Conservation (phyloP, 148 eudicot species). For the Diospyros lotus region DNA sequence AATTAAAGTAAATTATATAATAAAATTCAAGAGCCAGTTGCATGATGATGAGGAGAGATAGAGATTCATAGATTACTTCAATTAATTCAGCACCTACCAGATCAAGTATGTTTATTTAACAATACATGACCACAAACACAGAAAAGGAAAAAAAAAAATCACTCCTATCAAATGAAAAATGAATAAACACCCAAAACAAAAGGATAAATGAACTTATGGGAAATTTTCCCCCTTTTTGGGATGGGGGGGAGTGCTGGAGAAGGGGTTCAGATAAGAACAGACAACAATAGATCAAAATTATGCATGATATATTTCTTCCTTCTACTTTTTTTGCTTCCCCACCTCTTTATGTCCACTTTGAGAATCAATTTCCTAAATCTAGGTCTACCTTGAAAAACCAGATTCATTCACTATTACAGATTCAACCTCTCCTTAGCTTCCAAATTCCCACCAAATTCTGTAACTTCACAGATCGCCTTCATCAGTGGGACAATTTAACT, state of each 20-base stretch:
- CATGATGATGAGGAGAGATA: background rate
- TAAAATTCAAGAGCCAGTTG: background rate
- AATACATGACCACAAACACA: too few species aligned
- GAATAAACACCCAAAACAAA: too few species aligned
- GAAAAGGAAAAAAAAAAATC: too few species aligned
- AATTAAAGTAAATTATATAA: conserved; percentile 3
- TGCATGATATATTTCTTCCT: background rate
- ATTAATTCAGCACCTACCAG: conserved; percentile 5
- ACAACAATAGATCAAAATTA: too few species aligned
- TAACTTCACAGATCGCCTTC: background rate
- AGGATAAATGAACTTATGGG: too few species aligned
- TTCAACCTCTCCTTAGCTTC: background rate
- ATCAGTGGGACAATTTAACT: background rate
- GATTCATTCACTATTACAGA: background rate
- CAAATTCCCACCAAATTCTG: background rate
- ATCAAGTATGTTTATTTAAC: background rate
- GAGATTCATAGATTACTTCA: background rate
- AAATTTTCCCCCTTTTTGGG: too few species aligned
- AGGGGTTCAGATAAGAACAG: too few species aligned
- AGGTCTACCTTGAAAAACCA: background rate
- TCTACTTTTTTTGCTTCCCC: background rate
- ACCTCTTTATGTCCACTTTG: background rate
- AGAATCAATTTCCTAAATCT: background rate
- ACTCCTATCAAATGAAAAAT: too few species aligned
- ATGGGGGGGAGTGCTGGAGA: too few species aligned